These are phyloP conservation scores for Fusarium proliferatum DNA, from an alignment of 2,329 filamentous ascomycete species.

Conservation along the genomic window DNA sequence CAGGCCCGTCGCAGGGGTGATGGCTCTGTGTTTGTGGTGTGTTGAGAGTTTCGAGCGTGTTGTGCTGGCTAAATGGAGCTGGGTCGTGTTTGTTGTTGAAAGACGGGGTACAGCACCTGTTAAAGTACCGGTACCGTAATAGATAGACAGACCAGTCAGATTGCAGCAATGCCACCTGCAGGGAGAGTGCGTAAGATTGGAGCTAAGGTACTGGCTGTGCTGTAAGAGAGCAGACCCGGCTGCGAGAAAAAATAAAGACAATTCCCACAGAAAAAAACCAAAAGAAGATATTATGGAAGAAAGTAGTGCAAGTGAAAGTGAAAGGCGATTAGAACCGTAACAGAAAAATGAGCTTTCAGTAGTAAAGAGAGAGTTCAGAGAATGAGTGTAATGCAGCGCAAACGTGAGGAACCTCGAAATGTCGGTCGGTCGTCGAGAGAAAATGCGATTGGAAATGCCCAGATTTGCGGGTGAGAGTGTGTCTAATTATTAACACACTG, in stretches of 20 bases:
- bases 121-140: slow-evolving; percentile 33
- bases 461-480: slow-evolving; percentile 27
- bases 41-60: slow-evolving; percentile 29
- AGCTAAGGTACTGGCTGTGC: slow-evolving; percentile 20
- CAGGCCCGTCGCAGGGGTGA: slow-evolving; percentile 43
- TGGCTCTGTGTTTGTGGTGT: slow-evolving; percentile 23
- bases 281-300: background rate
- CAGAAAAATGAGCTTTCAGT: background rate
- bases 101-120: slow-evolving; percentile 27
- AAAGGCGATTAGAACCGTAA: background rate
- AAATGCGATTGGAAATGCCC: slow-evolving; percentile 31
- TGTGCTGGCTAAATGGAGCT: slow-evolving; percentile 22
- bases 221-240: slow-evolving; percentile 41
- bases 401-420: slow-evolving; percentile 16
- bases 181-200: slow-evolving; percentile 41
- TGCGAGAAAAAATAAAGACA: slow-evolving; percentile 36
- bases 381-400: slow-evolving; percentile 25
- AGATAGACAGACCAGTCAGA: slow-evolving; percentile 40
- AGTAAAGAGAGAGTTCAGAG: slow-evolving; percentile 2
- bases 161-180: slow-evolving; percentile 40
- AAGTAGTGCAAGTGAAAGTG: background rate
- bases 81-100: slow-evolving; percentile 37
- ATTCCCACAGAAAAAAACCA: slow-evolving; percentile 25
- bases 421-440: slow-evolving; percentile 12
- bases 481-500: slow-evolving; percentile 39